These are phyloP conservation scores for Pleurotus pulmonarius DNA, from an alignment of 768 basidiomycete species.

Conservation along the genomic window DNA sequence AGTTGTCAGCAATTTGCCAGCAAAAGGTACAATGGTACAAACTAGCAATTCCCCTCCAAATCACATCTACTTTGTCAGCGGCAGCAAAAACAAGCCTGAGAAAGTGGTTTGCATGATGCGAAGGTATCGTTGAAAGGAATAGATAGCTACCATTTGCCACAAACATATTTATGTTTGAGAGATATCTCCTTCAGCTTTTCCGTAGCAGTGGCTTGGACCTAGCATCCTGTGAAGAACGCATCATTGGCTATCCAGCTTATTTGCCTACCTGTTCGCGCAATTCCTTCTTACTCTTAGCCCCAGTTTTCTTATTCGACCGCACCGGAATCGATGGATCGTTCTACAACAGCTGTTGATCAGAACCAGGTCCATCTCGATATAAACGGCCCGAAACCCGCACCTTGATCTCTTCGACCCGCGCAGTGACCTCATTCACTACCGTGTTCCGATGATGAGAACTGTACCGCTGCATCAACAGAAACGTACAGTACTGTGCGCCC, in stretches of 20 bases:
- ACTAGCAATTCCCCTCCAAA: conserved; percentile 67
- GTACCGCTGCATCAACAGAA: too few relatives aligned
- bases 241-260: not conserved
- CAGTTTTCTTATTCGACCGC: conserved; percentile 69
- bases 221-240: not conserved
- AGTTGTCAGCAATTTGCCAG: not conserved
- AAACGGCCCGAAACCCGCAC: conserved; percentile 22
- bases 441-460: too few relatives aligned
- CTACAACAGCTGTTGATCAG: conserved; percentile 25
- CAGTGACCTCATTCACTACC: conserved; percentile 55
- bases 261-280: conserved; percentile 57
- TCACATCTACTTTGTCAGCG: conserved; percentile 54
- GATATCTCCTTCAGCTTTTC: conserved; percentile 59
- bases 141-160: conserved; percentile 63
- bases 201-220: conserved; percentile 60
- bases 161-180: conserved; percentile 45
- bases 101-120: not conserved
- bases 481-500: conserved; percentile 37
- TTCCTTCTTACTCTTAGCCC: conserved; percentile 72
- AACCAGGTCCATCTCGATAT: not conserved
- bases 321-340: conserved; percentile 63
- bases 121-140: not conserved
- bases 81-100: conserved; percentile 65
- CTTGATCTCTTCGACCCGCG: conserved; percentile 58
- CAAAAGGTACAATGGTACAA: conserved; percentile 14